Conservation (phyloP, 2,329 filamentous ascomycete genomes). For the Phialemonium atrogriseum region DNA sequence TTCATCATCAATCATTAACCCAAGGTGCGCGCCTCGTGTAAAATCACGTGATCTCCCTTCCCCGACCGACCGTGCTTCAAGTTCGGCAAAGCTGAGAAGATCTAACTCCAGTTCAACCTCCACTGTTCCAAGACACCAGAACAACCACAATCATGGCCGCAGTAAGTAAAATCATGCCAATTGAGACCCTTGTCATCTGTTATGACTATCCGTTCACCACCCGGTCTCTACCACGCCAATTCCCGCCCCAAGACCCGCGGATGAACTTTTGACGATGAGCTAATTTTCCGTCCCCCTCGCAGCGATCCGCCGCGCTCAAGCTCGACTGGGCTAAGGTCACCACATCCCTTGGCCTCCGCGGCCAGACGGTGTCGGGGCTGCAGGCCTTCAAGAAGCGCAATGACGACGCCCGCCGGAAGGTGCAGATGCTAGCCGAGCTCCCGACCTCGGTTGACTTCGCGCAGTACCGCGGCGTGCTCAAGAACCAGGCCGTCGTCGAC, state of each 20-base stretch:
- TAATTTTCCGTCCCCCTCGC: constrained; percentile 40
- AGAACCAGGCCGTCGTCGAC: constrained; percentile 92
- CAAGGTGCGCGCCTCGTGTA: background rate
- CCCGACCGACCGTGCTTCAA: too few species aligned
- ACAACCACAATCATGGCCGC: constrained; percentile 56
- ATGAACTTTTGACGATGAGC: constrained; percentile 36
- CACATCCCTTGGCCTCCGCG: constrained; percentile 89
- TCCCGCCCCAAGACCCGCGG: background rate
- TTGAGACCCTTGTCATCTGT: constrained; percentile 1
- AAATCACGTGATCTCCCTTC: too few species aligned
- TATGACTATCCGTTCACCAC: background rate
- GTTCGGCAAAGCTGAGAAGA: constrained; percentile 38
- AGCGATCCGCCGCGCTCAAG: constrained; percentile 98
- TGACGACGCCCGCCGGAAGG: constrained; percentile 93
- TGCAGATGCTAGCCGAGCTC: constrained; percentile 75
- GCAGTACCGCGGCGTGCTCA: constrained; percentile 84
- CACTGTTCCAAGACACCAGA: constrained; percentile 31
- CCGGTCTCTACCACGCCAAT: background rate
- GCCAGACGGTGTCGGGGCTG: constrained; percentile 84
- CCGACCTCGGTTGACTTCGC: constrained; percentile 85
- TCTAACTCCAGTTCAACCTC: constrained; percentile 39
- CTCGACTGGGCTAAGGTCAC: constrained; percentile 97
- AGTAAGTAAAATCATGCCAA: constrained; percentile 45
- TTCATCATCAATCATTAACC: too few species aligned
- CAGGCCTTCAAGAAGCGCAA: constrained; percentile 99